phyloP scores from a whole-genome alignment of 148 eudicot species.

The Spergularia marina region DNA sequence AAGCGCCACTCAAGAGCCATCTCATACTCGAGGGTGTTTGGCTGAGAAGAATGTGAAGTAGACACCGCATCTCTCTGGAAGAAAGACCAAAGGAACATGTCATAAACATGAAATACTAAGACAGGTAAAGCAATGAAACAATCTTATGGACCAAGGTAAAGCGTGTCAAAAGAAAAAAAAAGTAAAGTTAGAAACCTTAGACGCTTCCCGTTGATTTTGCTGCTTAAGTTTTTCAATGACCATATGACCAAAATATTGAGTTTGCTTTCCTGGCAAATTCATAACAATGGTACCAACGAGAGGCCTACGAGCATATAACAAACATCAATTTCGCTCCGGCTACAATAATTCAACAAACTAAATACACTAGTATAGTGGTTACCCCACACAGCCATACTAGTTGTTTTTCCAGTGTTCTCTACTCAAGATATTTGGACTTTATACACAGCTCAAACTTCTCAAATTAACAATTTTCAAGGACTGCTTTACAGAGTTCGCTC shows the following conservation, averaged over 20 bases:
- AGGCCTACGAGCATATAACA: constrained; percentile 43
- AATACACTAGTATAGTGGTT: neutral
- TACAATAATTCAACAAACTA: neutral
- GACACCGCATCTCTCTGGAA: constrained; percentile 70
- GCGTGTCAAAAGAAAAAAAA: constrained; percentile 12
- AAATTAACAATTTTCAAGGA: too few relatives aligned
- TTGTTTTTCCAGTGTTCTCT: neutral
- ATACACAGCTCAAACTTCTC: neutral
- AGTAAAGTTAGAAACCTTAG: neutral
- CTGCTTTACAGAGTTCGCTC: too few relatives aligned
- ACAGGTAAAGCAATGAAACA: constrained; percentile 3
- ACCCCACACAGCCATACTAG: neutral
- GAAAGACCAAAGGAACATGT: neutral
- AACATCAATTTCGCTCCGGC: neutral
- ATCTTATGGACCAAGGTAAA: neutral
- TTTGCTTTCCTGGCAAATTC: constrained; percentile 34
- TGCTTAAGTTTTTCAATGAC: constrained; percentile 37
- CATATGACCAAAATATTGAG: constrained; percentile 61
- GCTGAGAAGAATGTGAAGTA: constrained; percentile 73
- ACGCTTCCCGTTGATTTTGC: constrained; percentile 46
- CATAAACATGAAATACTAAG: neutral
- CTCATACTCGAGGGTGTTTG: constrained; percentile 66
- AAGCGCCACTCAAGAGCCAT: constrained; percentile 77
- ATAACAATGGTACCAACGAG: constrained; percentile 40
- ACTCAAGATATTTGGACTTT: neutral